Evolutionary conservation across 2,329 filamentous ascomycete genomes (phyloP).

Genomic region (Botrytis pseudocinerea): DNA sequence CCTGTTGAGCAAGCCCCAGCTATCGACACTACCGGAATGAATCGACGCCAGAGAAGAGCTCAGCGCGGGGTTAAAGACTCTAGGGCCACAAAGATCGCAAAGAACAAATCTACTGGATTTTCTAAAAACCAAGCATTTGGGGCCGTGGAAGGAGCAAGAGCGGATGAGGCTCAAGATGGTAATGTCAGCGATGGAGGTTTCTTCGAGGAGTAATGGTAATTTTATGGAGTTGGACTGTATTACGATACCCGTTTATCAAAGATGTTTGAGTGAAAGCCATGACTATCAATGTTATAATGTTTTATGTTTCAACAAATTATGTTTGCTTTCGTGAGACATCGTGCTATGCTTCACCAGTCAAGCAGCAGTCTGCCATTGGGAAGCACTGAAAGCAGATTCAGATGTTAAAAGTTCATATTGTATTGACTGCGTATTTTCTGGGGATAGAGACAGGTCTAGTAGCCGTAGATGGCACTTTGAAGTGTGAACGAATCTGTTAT

Average conservation of each 20-base stretch:
- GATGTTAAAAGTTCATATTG: not conserved
- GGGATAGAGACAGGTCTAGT: not conserved
- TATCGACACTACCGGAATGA: slow-evolving; percentile 37
- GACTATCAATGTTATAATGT: not conserved
- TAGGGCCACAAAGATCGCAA: slow-evolving; percentile 28
- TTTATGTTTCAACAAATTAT: not conserved
- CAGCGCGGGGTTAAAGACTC: slow-evolving; percentile 27
- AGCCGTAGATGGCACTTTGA: not conserved
- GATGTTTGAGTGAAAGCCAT: slow-evolving; percentile 7
- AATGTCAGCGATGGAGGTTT: slow-evolving; percentile 59
- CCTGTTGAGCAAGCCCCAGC: slow-evolving; percentile 19
- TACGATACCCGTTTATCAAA: slow-evolving; percentile 24
- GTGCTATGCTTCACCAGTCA: not conserved
- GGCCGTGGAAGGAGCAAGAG: slow-evolving; percentile 28
- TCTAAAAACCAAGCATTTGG: slow-evolving; percentile 38
- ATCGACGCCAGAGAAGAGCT: slow-evolving; percentile 39
- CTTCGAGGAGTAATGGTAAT: slow-evolving; percentile 48
- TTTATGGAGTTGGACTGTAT: slow-evolving; percentile 20
- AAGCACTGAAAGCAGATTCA: not conserved
- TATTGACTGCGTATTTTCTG: too few relatives aligned
- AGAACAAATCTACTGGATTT: slow-evolving; percentile 36
- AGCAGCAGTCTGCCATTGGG: slow-evolving; percentile 11
- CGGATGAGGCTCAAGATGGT: slow-evolving; percentile 40
- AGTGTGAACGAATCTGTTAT: not conserved
- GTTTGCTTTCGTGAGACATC: not conserved